phyloP scores from a whole-genome alignment of 306 rosid species.

The Betula pendula region DNA sequence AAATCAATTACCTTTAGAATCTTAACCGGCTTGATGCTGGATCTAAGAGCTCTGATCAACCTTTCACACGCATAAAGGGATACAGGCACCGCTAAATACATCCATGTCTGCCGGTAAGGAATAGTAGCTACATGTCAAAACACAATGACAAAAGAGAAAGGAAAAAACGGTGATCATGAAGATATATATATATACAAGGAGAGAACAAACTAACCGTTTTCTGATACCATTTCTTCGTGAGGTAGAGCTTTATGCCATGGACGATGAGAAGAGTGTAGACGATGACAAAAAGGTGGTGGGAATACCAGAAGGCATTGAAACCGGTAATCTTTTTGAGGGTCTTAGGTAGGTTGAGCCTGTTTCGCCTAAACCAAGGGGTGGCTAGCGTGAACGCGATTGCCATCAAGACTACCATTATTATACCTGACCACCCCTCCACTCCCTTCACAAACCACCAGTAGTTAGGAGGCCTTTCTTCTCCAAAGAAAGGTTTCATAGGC shows the following conservation, averaged over 20 bases:
- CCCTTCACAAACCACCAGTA: slow-evolving; percentile 64
- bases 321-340: slow-evolving; percentile 54
- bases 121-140: background rate
- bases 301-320: slow-evolving; percentile 70
- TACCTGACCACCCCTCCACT: slow-evolving; percentile 47
- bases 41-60: slow-evolving; percentile 51
- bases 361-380: slow-evolving; percentile 63
- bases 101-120: slow-evolving; percentile 47
- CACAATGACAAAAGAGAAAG: background rate
- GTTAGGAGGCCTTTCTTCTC: slow-evolving; percentile 42
- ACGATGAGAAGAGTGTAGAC: slow-evolving; percentile 57
- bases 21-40: slow-evolving; percentile 57
- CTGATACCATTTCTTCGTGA: slow-evolving; percentile 53
- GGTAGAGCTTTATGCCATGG: slow-evolving; percentile 49
- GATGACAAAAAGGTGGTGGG: slow-evolving; percentile 58
- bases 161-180: no score
- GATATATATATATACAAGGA: no score
- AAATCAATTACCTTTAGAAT: slow-evolving; percentile 43
- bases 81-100: slow-evolving; percentile 58
- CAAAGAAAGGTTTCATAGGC: slow-evolving; percentile 41
- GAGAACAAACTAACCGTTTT: slow-evolving; percentile 42
- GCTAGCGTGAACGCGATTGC: slow-evolving; percentile 60
- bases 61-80: slow-evolving; percentile 49
- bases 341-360: slow-evolving; percentile 53
- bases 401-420: slow-evolving; percentile 52